A percentile compares a stretch with the other conserved stretches of the same genome.
phyloP scores from a whole-genome alignment of 768 basidiomycete species.

The Stropharia rugosoannulata region DNA sequence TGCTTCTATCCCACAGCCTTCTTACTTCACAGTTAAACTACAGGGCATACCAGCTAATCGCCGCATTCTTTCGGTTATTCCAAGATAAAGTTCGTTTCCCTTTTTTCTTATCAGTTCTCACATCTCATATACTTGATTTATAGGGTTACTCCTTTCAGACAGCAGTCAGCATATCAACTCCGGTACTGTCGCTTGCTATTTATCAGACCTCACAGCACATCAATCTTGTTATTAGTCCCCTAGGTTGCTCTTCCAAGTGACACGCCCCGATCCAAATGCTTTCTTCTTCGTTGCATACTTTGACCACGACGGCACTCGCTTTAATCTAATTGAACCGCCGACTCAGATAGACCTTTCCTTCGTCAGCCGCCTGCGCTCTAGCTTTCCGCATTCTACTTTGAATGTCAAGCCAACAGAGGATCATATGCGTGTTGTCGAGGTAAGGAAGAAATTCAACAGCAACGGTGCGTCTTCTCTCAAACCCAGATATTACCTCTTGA shows the following conservation, averaged over 20 bases:
- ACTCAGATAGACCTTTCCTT: constrained; percentile 39
- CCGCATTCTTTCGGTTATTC: constrained; percentile 59
- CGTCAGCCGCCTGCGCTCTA: constrained; percentile 35
- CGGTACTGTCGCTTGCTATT: constrained; percentile 33
- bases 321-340: constrained; percentile 49
- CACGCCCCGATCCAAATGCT: constrained; percentile 43
- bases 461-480: constrained; percentile 12
- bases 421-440: constrained; percentile 52
- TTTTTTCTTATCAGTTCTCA: constrained; percentile 1
- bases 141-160: constrained; percentile 76
- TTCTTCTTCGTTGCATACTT: constrained; percentile 68
- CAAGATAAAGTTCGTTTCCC: constrained; percentile 45
- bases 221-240: constrained; percentile 41
- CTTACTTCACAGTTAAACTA: not conserved
- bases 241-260: constrained; percentile 66
- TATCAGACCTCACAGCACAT: not conserved
- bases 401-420: constrained; percentile 45
- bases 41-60: constrained; percentile 63
- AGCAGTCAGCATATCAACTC: constrained; percentile 52
- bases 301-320: constrained; percentile 56
- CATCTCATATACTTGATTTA: not conserved
- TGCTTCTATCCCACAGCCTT: constrained; percentile 4
- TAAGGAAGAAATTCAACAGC: constrained; percentile 40
- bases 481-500: not conserved
- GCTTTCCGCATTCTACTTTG: constrained; percentile 33